These are phyloP conservation scores for Paracoccidioides lutzii DNA, from an alignment of 2,329 filamentous ascomycete genomes.

Conservation along the genomic window DNA sequence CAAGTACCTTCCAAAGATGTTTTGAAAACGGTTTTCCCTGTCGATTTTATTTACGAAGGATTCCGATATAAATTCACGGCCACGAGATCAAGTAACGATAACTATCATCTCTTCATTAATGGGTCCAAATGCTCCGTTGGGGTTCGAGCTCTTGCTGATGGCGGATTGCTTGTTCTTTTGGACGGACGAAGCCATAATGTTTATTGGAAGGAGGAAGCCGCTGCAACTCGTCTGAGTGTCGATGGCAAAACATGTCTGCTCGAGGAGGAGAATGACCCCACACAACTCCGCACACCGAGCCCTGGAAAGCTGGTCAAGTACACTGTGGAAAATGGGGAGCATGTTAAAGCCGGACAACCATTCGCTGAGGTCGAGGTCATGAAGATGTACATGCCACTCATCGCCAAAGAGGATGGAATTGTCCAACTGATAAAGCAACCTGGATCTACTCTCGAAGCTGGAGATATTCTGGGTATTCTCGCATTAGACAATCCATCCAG, in stretches of 20 bases:
- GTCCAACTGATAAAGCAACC: constrained; percentile 99
- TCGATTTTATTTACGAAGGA: constrained; percentile 98
- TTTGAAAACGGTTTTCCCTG: constrained; percentile 90
- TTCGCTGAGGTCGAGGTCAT: constrained; percentile 99
- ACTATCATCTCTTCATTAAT: constrained; percentile 97
- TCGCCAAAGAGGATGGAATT: constrained; percentile 87
- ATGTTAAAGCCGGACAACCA: constrained; percentile 80
- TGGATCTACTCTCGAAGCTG: constrained; percentile 91
- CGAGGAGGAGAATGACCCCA: constrained; percentile 98
- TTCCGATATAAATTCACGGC: constrained; percentile 96
- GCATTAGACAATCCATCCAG: constrained; percentile 88
- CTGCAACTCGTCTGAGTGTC: constrained; percentile 86
- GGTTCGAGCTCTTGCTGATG: constrained; percentile 82
- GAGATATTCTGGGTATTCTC: constrained; percentile 95
- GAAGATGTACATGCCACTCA: constrained; percentile 99
- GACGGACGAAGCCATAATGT: constrained; percentile 92
- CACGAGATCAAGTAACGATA: constrained; percentile 80
- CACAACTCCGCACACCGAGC: constrained; percentile 84
- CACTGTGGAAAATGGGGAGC: constrained; percentile 85
- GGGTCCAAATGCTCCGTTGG: constrained; percentile 92
- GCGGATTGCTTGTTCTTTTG: constrained; percentile 80
- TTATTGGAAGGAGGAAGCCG: constrained; percentile 99
- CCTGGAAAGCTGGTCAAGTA: constrained; percentile 98
- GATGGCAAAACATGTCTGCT: constrained; percentile 97
- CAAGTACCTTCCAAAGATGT: constrained; percentile 95